Percentiles rank a stretch among this genome's conserved stretches.
Conservation (phyloP, 768 basidiomycete genomes). For the Gyrodon lividus region DNA sequence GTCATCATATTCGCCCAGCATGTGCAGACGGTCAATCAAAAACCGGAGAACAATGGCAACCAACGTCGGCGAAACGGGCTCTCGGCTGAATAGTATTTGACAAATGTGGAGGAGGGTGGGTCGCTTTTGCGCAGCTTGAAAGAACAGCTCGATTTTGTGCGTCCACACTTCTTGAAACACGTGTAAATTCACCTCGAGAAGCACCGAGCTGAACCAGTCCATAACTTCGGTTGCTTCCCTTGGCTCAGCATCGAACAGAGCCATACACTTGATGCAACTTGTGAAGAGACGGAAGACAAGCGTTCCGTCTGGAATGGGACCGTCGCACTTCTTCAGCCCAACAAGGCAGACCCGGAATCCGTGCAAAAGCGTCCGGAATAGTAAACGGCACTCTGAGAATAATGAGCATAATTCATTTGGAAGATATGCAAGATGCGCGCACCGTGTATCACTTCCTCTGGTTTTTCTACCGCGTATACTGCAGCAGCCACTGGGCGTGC, state of each 20-base stretch:
- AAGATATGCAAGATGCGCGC: slow-evolving; percentile 19
- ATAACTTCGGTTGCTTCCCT: slow-evolving; percentile 75
- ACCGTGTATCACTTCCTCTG: slow-evolving; percentile 83
- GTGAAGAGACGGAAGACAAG: slow-evolving; percentile 86
- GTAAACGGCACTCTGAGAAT: slow-evolving; percentile 70
- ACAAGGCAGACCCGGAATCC: slow-evolving; percentile 80
- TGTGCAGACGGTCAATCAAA: slow-evolving; percentile 76
- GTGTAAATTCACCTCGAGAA: slow-evolving; percentile 82
- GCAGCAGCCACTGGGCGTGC: slow-evolving; percentile 79
- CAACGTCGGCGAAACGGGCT: slow-evolving; percentile 73
- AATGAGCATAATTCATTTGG: slow-evolving; percentile 6
- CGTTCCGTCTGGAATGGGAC: slow-evolving; percentile 78
- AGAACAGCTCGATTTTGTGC: slow-evolving; percentile 87
- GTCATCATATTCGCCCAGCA: slow-evolving; percentile 84
- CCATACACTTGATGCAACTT: slow-evolving; percentile 79
- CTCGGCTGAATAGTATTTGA: slow-evolving; percentile 78
- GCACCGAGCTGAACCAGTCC: slow-evolving; percentile 74
- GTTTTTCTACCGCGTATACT: slow-evolving; percentile 74
- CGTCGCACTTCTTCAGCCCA: slow-evolving; percentile 77
- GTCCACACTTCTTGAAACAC: slow-evolving; percentile 98
- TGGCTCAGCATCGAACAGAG: slow-evolving; percentile 72
- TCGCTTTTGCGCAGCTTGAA: slow-evolving; percentile 74
- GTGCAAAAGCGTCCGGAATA: slow-evolving; percentile 87
- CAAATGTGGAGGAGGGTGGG: slow-evolving; percentile 80
- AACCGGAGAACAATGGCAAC: slow-evolving; percentile 88